Evolutionary conservation across 257 asterid species (phyloP).

Genomic region (Galeopsis tetrahit): DNA sequence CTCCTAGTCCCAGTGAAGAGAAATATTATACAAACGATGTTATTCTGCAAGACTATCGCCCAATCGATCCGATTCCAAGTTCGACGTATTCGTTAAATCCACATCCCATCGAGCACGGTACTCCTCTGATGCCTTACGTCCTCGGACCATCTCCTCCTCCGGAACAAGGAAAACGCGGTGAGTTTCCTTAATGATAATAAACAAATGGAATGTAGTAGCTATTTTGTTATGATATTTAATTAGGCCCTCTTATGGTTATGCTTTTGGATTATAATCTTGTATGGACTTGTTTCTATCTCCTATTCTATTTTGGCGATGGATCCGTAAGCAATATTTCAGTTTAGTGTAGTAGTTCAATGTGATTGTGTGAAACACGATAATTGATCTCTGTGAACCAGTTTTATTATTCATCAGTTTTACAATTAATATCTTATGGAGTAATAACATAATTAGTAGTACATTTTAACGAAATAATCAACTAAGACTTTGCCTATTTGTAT

Average conservation of each 20-base stretch:
- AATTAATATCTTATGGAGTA: no score
- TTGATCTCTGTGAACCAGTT: neutral
- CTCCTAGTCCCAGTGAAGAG: neutral
- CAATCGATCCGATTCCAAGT: slow-evolving; percentile 77
- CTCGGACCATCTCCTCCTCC: slow-evolving; percentile 82
- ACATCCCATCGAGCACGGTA: slow-evolving; percentile 71
- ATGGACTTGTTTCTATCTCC: neutral
- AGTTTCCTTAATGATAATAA: slow-evolving; percentile 30
- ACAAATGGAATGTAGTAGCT: slow-evolving; percentile 14
- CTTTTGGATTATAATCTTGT: slow-evolving; percentile 1
- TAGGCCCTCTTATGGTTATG: neutral
- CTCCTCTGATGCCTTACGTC: slow-evolving; percentile 73
- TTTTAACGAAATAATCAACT: no score
- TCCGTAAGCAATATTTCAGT: neutral
- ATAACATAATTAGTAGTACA: no score
- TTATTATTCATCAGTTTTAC: neutral
- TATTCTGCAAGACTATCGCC: slow-evolving; percentile 61
- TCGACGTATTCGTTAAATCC: slow-evolving; percentile 59
- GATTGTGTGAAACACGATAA: no score
- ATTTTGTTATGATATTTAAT: neutral
- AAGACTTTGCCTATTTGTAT: no score
- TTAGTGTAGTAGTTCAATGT: neutral
- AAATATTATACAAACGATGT: slow-evolving; percentile 18
- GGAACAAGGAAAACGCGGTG: neutral
- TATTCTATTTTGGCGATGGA: slow-evolving; percentile 25